Conservation (phyloP, 2,329 filamentous ascomycete genomes). For the Colletotrichum orchidophilum region DNA sequence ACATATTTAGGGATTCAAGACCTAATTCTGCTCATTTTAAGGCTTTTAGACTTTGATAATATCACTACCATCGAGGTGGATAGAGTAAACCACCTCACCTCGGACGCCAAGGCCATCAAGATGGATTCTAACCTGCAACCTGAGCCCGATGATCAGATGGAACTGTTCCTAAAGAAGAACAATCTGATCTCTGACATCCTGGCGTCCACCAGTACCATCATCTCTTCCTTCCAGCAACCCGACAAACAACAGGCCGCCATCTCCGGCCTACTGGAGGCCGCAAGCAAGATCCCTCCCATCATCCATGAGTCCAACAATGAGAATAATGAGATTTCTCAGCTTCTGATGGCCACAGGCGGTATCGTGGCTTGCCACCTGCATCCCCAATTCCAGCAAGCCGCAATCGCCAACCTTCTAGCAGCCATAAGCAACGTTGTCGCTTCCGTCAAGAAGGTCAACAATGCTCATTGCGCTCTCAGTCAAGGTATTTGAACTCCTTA, state of each 20-base stretch:
- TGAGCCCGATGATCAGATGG: background rate
- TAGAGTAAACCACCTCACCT: background rate
- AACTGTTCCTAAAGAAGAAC: accelerated
- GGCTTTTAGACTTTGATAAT: background rate
- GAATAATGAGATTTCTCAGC: background rate
- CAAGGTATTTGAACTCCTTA: background rate
- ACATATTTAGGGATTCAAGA: background rate
- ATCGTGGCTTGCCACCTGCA: too few species aligned
- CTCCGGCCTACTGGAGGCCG: background rate
- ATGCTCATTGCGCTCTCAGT: background rate
- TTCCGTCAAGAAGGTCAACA: background rate
- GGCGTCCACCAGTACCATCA: background rate
- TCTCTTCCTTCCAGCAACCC: background rate
- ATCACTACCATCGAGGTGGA: background rate
- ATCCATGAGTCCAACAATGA: background rate
- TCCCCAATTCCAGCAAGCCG: background rate
- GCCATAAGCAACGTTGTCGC: background rate
- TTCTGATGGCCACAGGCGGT: background rate
- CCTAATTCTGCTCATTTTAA: background rate
- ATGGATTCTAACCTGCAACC: background rate
- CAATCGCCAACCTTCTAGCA: background rate
- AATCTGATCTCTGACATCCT: background rate
- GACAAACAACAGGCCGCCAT: background rate
- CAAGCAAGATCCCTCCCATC: background rate
- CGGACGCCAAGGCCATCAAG: background rate